Evolutionary conservation across 768 basidiomycete genomes (phyloP), one percentile per base, ranked within the genome.

Genomic region (Heimioporus sp.): DNA sequence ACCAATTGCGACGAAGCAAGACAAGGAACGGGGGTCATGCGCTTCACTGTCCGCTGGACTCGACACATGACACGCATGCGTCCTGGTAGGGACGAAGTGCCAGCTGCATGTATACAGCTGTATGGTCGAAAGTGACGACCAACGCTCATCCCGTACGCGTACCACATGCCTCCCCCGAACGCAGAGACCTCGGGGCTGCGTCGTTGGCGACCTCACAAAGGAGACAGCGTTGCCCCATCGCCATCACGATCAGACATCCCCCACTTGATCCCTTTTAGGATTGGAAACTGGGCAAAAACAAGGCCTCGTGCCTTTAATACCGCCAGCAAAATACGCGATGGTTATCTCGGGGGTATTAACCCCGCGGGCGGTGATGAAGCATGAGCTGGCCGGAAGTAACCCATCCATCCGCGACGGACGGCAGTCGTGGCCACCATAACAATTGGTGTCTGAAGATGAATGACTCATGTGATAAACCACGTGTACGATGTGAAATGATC

Each of bases 211-310:
- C 60, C 19, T 1, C 40, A 57, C 47, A 40, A 49, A 46, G 35
- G 34, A 10, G 20, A 44, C 17, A n/a, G n/a, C 17, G 7, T 40
- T 39, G 32, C 19, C 32, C 49, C 44, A 49, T 61, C 48, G 10
- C 58, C 49, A 54, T 64, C 52, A 34, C 57, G 16, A 64, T 60
- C 54, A 62, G 48, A 46, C 42, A 56, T 11, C 42, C 15, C 35
- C 35, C 12, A 9, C 35, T 43, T 16, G 21, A 28, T 48, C 16
- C 31, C 7, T 7, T 16, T 28, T 6, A 1, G 24, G 24, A 28
- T 28, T 49, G 16, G 36, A 30, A 20, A 13, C n/a, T 16, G 34
- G 32, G 17, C 9, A 24, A 46, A 48, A 15, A 12, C 6, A 28
- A 28, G 17, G 20, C 30, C 21, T 38, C 46, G 40, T 62, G 43